These are phyloP conservation scores for Aristolochia fimbriata DNA, from an alignment of 164 flowering plant species.

Conservation along the genomic window DNA sequence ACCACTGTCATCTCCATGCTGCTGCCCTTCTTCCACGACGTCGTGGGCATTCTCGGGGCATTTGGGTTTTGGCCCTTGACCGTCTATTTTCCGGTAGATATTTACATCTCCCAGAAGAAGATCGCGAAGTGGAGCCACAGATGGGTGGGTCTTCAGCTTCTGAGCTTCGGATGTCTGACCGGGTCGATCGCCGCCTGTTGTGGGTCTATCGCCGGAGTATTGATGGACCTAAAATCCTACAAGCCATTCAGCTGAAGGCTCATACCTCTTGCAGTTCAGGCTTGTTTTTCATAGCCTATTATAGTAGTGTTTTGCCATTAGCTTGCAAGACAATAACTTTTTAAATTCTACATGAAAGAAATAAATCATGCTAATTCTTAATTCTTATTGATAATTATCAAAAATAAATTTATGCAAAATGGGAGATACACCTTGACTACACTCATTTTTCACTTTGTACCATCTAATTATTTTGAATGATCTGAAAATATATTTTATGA, in stretches of 20 bases:
- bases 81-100: conserved; percentile 47
- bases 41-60: conserved; percentile 61
- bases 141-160: conserved; percentile 45
- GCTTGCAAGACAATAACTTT: too few species aligned
- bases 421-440: too few species aligned
- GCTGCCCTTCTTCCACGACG: conserved; percentile 66
- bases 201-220: conserved; percentile 51
- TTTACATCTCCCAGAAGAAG: conserved; percentile 44
- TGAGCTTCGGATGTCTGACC: conserved; percentile 35
- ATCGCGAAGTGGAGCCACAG: conserved; percentile 22
- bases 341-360: too few species aligned
- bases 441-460: too few species aligned
- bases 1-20: conserved; percentile 58
- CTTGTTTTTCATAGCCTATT: too few species aligned
- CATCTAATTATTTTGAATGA: too few species aligned
- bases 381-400: too few species aligned
- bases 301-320: too few species aligned
- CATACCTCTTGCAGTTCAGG: too few species aligned
- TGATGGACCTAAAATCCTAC: conserved; percentile 45
- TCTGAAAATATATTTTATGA: too few species aligned
- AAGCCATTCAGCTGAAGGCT: conserved; percentile 27
- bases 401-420: too few species aligned
- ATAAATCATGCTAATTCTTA: too few species aligned
- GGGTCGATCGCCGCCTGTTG: conserved; percentile 42
- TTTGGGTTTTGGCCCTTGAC: conserved; percentile 63